Conservation (phyloP, 805 yeast genomes). For the Maudiozyma saulgeensis region DNA sequence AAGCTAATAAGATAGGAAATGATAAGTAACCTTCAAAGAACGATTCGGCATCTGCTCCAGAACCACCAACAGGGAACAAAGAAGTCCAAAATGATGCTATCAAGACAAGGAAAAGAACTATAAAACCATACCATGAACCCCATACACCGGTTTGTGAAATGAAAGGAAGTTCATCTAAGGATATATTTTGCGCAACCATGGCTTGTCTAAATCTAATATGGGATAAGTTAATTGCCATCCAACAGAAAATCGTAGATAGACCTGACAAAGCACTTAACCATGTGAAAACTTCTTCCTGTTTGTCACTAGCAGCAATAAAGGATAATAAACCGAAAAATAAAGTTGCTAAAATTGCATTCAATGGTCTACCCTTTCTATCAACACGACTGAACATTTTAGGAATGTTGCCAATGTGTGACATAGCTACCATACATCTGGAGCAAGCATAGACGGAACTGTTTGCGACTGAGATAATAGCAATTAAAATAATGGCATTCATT, state of each 20-base stretch:
- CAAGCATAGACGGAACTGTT: constrained; percentile 64
- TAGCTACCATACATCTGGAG: constrained; percentile 57
- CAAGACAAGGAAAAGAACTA: constrained; percentile 46
- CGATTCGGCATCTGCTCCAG: constrained; percentile 38
- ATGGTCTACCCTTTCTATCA: constrained; percentile 72
- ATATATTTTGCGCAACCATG: constrained; percentile 45
- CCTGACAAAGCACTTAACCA: constrained; percentile 50
- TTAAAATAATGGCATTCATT: constrained; percentile 60
- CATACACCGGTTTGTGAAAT: constrained; percentile 51
- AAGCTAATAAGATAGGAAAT: constrained; percentile 50
- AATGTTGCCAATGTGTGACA: constrained; percentile 57
- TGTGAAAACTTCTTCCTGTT: constrained; percentile 40
- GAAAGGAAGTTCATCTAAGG: constrained; percentile 52
- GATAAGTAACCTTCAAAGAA: constrained; percentile 64
- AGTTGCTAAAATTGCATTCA: constrained; percentile 52
- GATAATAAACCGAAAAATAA: constrained; percentile 47
- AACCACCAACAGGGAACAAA: constrained; percentile 53
- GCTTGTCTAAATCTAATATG: constrained; percentile 50
- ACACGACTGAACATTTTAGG: constrained; percentile 56
- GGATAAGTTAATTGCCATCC: constrained; percentile 43
- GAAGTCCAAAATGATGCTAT: constrained; percentile 75
- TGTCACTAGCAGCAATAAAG: constrained; percentile 42
- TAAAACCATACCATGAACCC: constrained; percentile 53
- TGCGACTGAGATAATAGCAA: constrained; percentile 64
- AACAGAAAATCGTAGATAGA: constrained; percentile 42